Conservation (phyloP, 2,329 filamentous ascomycete genomes). For the Calonectria naviculata region DNA sequence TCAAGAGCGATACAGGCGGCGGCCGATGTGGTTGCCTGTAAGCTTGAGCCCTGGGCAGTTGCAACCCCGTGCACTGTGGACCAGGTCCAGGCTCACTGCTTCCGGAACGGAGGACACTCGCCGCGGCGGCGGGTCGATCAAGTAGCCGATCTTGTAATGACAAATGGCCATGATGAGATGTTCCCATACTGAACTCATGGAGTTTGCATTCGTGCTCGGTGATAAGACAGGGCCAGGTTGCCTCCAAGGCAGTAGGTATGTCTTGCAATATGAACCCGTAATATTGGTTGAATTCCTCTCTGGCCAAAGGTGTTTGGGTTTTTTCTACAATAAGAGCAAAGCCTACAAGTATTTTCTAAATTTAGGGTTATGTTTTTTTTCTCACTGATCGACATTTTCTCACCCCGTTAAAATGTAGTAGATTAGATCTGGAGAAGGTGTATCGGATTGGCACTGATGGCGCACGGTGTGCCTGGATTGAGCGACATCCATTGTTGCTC, state of each 20-base stretch:
- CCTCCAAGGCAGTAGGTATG: background rate
- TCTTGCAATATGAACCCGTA: background rate
- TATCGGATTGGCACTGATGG: background rate
- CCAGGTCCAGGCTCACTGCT: background rate
- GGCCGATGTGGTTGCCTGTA: background rate
- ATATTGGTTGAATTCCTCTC: background rate
- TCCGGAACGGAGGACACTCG: slow-evolving; percentile 1
- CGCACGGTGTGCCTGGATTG: background rate
- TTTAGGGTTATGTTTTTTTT: no score
- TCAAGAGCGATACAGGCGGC: background rate
- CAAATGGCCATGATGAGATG: background rate
- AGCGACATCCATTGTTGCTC: background rate
- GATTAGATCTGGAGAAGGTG: background rate
- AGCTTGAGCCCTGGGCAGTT: slow-evolving; percentile 1
- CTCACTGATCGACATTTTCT: background rate
- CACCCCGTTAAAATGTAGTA: background rate
- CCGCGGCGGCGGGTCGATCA: slow-evolving; percentile 7
- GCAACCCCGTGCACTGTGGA: slow-evolving; percentile 4
- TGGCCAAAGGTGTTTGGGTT: background rate
- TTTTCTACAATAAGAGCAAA: background rate
- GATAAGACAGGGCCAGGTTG: background rate
- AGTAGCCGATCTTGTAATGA: background rate
- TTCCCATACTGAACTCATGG: background rate
- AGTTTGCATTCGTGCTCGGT: background rate
- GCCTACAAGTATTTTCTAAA: no score